Evolutionary conservation across 106 monocot genomes (phyloP), one percentile per base, ranked within the genome.

Genomic region (Triglochin maritima): DNA sequence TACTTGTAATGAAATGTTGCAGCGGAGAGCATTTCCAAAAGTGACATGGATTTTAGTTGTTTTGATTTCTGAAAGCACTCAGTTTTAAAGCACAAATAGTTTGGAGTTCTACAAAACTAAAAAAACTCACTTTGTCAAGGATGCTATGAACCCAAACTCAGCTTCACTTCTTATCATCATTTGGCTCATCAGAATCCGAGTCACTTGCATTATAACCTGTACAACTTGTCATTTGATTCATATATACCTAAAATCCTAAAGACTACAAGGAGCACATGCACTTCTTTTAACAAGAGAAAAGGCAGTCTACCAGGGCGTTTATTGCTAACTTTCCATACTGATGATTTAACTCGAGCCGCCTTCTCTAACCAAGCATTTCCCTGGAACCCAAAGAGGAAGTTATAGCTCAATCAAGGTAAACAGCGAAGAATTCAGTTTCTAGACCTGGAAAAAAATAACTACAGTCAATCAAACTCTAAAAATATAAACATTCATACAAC

Each of bases 201-300:
- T 92, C 92, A 69, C 92, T 92, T 46, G 88, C 92, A 79, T 92
- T 92, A 67, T 88, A 92, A 48, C 92, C 92, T 92, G 62, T 61
- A 81, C 62, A 58, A 57, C 13, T 57, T 57, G 17, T 57, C 2
- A 65, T 54, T 5, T 9, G 16, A 14, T 47, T 65, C n/a, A 14
- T 56, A 46, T 49, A 13, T 56, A 68, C 10, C 4, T 44, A 63
- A 45, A 6, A 67, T 11, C 49, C 29, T 46, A 3, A 56, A 44
- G 41, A 47, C n/a, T 44, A 12, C 6, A n/a, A 9, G 17, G 5
- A 50, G 8, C 43, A 68, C 46, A 2, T 62, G n/a, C 43, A 46
- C 12, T 44, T 15, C 4, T 4, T 13, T 16, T 17, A 3, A 17
- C 46, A 13, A 64, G 46, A 50, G n/a, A 7, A 71, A 56, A 17